Conservation (phyloP, 768 basidiomycete species). For the Amanita molliuscula region DNA sequence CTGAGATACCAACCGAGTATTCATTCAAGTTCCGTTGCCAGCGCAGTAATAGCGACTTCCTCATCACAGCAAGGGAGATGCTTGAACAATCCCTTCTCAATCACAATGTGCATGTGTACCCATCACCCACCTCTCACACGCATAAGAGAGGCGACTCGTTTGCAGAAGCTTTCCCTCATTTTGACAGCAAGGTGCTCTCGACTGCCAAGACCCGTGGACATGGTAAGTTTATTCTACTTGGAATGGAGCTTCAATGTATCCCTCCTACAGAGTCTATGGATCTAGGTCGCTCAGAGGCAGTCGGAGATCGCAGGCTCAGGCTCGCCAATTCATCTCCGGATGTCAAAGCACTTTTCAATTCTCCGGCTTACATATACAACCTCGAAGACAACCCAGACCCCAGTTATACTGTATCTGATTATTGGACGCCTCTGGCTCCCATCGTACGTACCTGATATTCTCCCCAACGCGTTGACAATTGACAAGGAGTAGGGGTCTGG, state of each 20-base stretch:
- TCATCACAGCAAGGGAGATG: slow-evolving; percentile 83
- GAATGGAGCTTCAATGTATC: background rate
- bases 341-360: slow-evolving; percentile 91
- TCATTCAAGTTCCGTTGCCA: slow-evolving; percentile 96
- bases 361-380: slow-evolving; percentile 74
- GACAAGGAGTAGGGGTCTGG: slow-evolving; percentile 45
- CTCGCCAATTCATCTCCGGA: slow-evolving; percentile 87
- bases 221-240: slow-evolving; percentile 20
- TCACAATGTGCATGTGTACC: slow-evolving; percentile 77
- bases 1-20: slow-evolving; percentile 59
- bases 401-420: slow-evolving; percentile 51
- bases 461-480: slow-evolving; percentile 8
- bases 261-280: slow-evolving; percentile 58
- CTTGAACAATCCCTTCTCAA: slow-evolving; percentile 84
- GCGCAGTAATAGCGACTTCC: slow-evolving; percentile 88
- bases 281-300: slow-evolving; percentile 59
- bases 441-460: slow-evolving; percentile 39
- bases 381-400: slow-evolving; percentile 53
- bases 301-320: slow-evolving; percentile 65
- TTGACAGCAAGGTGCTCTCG: slow-evolving; percentile 88
- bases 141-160: slow-evolving; percentile 89
- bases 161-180: slow-evolving; percentile 92
- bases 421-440: slow-evolving; percentile 69
- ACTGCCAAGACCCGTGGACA: slow-evolving; percentile 62
- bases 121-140: slow-evolving; percentile 56